Base-by-base conservation (phyloP, 1,284 basidiomycete species). In the Tilletia caries region DNA sequence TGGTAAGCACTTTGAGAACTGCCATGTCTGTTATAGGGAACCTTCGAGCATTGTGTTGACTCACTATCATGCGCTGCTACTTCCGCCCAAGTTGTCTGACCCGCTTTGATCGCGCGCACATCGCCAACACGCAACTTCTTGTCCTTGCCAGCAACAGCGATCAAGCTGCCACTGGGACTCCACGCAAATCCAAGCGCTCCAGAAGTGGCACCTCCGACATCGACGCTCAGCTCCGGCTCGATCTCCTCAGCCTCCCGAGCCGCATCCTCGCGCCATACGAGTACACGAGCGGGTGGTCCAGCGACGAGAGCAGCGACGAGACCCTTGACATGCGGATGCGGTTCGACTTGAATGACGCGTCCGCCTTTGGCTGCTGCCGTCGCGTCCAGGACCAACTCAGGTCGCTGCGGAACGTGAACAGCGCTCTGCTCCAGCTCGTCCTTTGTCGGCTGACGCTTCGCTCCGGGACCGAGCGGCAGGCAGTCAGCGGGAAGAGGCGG, bases 91-190 rank as follows among this genome's bases (percentile, higher is more conserved):
- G 29, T 62, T 3, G 29, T 29, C 32, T 1, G 83, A 41, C 41
- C n/a, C 3, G 37, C 50, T 18, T 3, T 27, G 41, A 54, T 68
- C 46, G 52, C 62, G 5, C 84, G 82, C 6, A 85, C 84, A 75
- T 86, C 85, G 41, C 86, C 72, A 15, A 86, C 75, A 33, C 82
- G 68, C 2, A 86, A 66, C 33, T 76, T 76, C 41, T 83, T 81
- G 73, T 85, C 82, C 70, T 86, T 86, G 15, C 83, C 82, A 0
- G 85, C 81, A n/a, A 86, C 64, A 0, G 85, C 86, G 4, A 86
- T 68, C 2, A 75, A 73, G 20, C 71, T 68, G 0, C 86, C 86
- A 5, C 79, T 69, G 0, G 80, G 79, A 5, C 79, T 82, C 80
- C 85, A 85, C 0, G 80, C 73, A 13, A 71, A 70, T 1, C 66